Evolutionary conservation across 305 asterid genomes (phyloP).

Genomic region (Solanum hybrid): DNA sequence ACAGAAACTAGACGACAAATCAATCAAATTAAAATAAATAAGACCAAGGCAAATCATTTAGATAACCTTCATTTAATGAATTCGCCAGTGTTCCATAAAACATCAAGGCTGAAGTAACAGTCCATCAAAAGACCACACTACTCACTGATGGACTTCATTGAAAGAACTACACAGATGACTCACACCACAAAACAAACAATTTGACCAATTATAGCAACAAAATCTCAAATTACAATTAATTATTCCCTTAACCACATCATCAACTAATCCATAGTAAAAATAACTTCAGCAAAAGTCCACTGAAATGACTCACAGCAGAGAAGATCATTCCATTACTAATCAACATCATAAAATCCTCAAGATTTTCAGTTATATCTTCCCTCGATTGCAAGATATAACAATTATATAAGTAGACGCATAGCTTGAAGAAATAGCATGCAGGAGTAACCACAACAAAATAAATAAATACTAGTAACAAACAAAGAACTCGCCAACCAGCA

Average conservation of each 20-base stretch:
- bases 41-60: background rate
- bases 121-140: background rate
- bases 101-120: background rate
- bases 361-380: background rate
- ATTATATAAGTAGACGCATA: background rate
- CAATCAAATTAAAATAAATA: slow-evolving; percentile 7
- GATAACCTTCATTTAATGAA: background rate
- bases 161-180: background rate
- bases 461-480: background rate
- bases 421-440: background rate
- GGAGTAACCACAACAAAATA: background rate
- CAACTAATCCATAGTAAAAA: background rate
- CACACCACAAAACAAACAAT: background rate
- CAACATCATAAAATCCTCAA: background rate
- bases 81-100: background rate
- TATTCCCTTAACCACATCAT: background rate
- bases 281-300: background rate
- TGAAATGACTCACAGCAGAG: background rate
- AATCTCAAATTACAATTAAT: background rate
- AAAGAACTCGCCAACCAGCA: background rate
- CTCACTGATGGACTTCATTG: background rate
- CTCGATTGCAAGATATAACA: background rate
- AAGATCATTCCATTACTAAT: background rate
- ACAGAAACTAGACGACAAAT: background rate
- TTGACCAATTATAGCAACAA: background rate